Base-by-base conservation (phyloP, 441 rosid species). In the Hura crepitans region DNA sequence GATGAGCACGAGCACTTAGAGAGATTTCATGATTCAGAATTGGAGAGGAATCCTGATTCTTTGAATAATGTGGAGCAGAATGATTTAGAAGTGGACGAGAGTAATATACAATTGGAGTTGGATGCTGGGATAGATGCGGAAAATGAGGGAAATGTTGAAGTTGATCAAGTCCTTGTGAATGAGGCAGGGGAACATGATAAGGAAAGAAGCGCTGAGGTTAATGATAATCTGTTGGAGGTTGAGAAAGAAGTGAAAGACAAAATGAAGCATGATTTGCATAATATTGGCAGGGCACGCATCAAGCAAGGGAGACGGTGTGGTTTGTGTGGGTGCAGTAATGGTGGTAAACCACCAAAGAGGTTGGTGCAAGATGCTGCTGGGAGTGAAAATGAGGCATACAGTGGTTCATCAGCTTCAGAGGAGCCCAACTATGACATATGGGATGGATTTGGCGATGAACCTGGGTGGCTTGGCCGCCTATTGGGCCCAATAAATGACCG, bases 371-470 rank as follows among this genome's bases (percentile, higher is more conserved):
- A 88, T 85, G 81, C 71, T 51, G 89, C 83, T 73, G 96, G 88
- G n/a, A 95, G 98, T 63, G 97, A 90, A 67, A 75, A 81, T 58
- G 99, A 92, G 81, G 81, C 83, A 62, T 86, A 84, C 77, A 82
- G 96, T 25, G 92, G 92, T 58, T 89, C 94, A 70, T 89, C 99
- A 50, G 90, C 96, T 61, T 90, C 97, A 45, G 97, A 92, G 75
- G 97, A 92, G 67, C 85, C 88, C 65, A 87, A 81, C 81, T 92
- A 90, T 81, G 97, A 92, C 77, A 72, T 85, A 70, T 84, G 92
- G 90, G 99, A 95, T 86, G 99, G 99, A 79, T 95, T 95, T 76
- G 93, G 94, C 55, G 92, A 95, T 69, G 99, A 88, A 75, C 86
- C 97, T 62, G 94, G 90, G 43, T 95, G 99, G 99, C 96, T 95